A percentile compares a stretch with the other conserved stretches of the same genome.
Evolutionary conservation across 805 yeast genomes (phyloP).

Genomic region (Lachancea nothofagi): DNA sequence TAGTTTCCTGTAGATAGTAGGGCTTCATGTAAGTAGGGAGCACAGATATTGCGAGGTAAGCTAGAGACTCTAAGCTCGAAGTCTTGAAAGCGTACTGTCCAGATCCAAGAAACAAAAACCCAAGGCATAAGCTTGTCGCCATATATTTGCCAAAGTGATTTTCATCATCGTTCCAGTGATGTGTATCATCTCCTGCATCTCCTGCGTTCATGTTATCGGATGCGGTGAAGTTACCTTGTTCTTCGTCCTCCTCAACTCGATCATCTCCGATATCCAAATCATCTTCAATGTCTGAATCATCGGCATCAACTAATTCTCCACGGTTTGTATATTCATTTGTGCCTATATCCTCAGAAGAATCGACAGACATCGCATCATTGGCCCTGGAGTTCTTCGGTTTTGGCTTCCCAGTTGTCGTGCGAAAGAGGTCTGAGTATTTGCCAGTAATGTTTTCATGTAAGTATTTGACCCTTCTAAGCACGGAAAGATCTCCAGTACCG

Average conservation of each 20-base stretch:
- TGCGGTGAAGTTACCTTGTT: conserved; percentile 1
- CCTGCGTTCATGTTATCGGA: conserved; percentile 11
- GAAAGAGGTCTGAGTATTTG: conserved; percentile 27
- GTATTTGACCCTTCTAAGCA: conserved; percentile 64
- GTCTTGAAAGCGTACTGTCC: conserved; percentile 80
- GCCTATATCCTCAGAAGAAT: conserved; percentile 5
- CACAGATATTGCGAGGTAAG: conserved; percentile 57
- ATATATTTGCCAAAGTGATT: conserved; percentile 63
- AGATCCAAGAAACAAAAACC: conserved; percentile 84
- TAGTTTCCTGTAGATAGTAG: conserved; percentile 71
- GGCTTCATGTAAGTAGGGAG: conserved; percentile 46
- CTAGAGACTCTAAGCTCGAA: conserved; percentile 40
- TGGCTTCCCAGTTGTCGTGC: not conserved
- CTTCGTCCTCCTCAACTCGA: conserved; percentile 10
- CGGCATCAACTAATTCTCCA: not conserved
- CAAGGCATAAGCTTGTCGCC: conserved; percentile 77
- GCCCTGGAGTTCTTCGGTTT: conserved; percentile 1
- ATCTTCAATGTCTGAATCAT: not conserved
- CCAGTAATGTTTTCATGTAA: conserved; percentile 54
- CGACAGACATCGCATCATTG: conserved; percentile 5
- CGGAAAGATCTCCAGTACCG: conserved; percentile 82
- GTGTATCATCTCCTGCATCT: conserved; percentile 1
- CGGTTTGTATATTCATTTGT: not conserved
- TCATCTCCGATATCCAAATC: conserved; percentile 5
- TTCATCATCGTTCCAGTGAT: conserved; percentile 18